These are phyloP conservation scores for Cucurbita moschata DNA, from an alignment of 306 rosid genomes.

Conservation along the genomic window DNA sequence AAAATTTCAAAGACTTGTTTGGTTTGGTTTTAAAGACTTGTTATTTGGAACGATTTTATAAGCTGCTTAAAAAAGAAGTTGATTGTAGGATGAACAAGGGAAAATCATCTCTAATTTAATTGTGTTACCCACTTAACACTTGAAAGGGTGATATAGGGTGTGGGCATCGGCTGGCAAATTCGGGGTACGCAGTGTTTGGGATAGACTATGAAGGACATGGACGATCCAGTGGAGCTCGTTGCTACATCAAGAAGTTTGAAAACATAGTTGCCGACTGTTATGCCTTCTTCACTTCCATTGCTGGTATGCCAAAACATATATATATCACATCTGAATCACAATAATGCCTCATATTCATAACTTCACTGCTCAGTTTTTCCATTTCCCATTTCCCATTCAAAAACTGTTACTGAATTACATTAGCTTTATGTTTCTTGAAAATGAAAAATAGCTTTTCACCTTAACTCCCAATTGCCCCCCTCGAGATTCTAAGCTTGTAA, in stretches of 20 bases:
- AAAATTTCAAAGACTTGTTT: too few species aligned
- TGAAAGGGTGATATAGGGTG: conserved; percentile 20
- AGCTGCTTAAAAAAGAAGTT: too few species aligned
- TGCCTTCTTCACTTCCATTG: conserved; percentile 40
- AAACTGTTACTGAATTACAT: background rate
- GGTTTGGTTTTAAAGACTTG: too few species aligned
- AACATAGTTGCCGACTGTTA: conserved; percentile 46
- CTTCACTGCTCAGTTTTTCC: background rate
- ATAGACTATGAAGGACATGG: conserved; percentile 85
- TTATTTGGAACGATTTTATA: too few species aligned
- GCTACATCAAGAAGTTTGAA: conserved; percentile 59
- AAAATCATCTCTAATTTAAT: background rate
- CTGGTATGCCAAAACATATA: conserved; percentile 21
- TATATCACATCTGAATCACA: background rate
- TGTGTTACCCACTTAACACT: background rate
- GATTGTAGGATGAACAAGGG: background rate
- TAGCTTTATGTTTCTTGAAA: too few species aligned
- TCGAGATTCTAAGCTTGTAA: background rate
- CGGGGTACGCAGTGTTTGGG: conserved; percentile 67
- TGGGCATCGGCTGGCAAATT: conserved; percentile 44
- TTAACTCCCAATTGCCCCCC: background rate
- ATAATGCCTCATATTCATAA: background rate
- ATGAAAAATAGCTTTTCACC: background rate
- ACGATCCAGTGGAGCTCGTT: conserved; percentile 58
- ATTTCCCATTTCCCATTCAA: too few species aligned